Percentiles rank a stretch among this genome's conserved stretches.
Evolutionary conservation across 192 early-diverging fungal species (phyloP).

Genomic region (Dispira parvispora): DNA sequence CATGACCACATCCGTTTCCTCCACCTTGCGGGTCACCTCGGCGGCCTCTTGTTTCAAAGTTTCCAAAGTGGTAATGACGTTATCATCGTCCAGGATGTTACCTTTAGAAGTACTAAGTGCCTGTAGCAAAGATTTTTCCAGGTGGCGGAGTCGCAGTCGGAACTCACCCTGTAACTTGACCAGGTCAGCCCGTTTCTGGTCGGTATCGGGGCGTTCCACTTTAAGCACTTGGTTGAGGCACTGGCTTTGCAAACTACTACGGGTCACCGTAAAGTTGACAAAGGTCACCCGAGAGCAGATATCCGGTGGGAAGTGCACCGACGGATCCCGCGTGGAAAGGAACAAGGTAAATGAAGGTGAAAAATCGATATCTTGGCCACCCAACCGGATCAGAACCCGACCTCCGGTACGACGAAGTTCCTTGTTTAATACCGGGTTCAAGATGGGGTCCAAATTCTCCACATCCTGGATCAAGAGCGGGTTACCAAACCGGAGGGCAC

Average conservation of each 20-base stretch:
- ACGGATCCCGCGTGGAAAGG: slow-evolving; percentile 86
- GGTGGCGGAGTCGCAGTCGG: slow-evolving; percentile 74
- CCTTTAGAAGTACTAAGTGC: slow-evolving; percentile 89
- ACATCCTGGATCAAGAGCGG: slow-evolving; percentile 94
- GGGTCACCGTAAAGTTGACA: slow-evolving; percentile 98
- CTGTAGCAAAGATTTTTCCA: slow-evolving; percentile 86
- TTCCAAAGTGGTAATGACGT: slow-evolving; percentile 85
- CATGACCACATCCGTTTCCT: slow-evolving; percentile 88
- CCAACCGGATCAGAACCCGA: slow-evolving; percentile 87
- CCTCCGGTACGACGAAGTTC: slow-evolving; percentile 93
- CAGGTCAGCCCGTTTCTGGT: slow-evolving; percentile 78
- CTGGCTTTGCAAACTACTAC: slow-evolving; percentile 89
- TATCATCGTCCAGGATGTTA: slow-evolving; percentile 96
- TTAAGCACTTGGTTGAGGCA: slow-evolving; percentile 93
- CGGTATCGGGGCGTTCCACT: slow-evolving; percentile 89
- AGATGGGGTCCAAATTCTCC: slow-evolving; percentile 91
- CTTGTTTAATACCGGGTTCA: slow-evolving; percentile 95
- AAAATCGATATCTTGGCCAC: slow-evolving; percentile 96
- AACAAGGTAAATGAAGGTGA: slow-evolving; percentile 92
- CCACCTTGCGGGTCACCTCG: slow-evolving; percentile 81
- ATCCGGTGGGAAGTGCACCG: slow-evolving; percentile 87
- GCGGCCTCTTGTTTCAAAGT: slow-evolving; percentile 91
- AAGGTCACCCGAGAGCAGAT: slow-evolving; percentile 94
- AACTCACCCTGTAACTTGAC: slow-evolving; percentile 95
- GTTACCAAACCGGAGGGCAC: slow-evolving; percentile 95